Conservation (phyloP, 805 yeast species). For the Wickerhamiella sergipiensis region DNA sequence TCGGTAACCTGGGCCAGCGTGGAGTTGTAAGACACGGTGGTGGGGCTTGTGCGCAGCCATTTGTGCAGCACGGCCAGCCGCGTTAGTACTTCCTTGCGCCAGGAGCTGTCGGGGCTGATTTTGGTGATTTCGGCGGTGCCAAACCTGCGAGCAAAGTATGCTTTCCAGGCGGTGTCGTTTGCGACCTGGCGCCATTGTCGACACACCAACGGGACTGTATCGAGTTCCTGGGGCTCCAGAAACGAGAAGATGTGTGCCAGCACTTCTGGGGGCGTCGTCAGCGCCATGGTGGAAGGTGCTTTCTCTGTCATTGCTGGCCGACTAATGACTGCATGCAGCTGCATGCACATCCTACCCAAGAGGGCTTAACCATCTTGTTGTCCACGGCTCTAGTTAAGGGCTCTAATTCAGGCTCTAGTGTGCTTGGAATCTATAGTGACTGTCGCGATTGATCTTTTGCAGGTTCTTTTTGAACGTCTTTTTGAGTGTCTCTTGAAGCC, state of each 20-base stretch:
- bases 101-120: conserved; percentile 9
- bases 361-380: too few species aligned
- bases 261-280: conserved; percentile 17
- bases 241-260: conserved; percentile 15
- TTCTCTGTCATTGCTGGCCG: not conserved
- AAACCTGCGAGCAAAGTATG: conserved; percentile 16
- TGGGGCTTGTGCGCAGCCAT: conserved; percentile 19
- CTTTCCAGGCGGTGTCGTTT: conserved; percentile 22
- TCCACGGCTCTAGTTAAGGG: too few species aligned
- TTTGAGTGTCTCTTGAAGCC: not conserved
- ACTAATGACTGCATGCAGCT: not conserved
- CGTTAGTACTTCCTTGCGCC: conserved; percentile 21
- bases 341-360: not conserved
- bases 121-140: conserved; percentile 17
- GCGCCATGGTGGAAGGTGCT: not conserved
- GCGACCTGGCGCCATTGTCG: conserved; percentile 18
- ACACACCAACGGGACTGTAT: conserved; percentile 19
- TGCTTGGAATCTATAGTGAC: too few species aligned
- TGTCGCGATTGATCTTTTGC: too few species aligned
- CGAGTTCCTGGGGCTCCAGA: conserved; percentile 17
- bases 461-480: too few species aligned
- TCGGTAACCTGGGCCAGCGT: conserved; percentile 13
- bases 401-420: too few species aligned
- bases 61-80: conserved; percentile 17
- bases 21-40: conserved; percentile 16